Evolutionary conservation across 1,284 basidiomycete genomes (phyloP), one percentile per base, ranked within the genome.

Genomic region (Tremellales sp.): DNA sequence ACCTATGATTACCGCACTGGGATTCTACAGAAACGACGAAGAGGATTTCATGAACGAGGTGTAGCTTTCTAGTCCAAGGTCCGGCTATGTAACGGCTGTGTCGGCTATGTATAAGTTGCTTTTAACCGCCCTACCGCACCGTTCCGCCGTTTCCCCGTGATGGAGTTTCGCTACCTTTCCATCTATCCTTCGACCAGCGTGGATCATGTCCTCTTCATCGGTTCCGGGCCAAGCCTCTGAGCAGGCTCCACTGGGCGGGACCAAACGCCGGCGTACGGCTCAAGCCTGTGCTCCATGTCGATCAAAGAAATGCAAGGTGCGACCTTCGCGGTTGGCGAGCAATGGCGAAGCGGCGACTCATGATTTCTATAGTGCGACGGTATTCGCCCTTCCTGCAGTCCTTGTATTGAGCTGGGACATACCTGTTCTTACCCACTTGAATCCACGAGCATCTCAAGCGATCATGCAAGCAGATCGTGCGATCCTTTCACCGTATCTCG

Each of bases 21-120:
- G 53, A 24, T 52, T 51, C 43, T 57, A 57, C 42, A 47, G 56
- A 18, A 54, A 57, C 32, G 50, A 37, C 14, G 34, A 29, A 12
- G 56, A 57, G n/a, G 50, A 54, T 45, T 57, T 57, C 33, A 45
- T 51, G 10, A 49, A 56, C 31, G 32, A 44, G 21, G 7, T 46
- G n/a, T 50, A 42, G 32, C 18, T 34, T n/a, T n/a, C n/a, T n/a
- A n/a, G n/a, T 14, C 33, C 27, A 10, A 40, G 22, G 35, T 14
- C 10, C 10, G 35, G 9, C 10, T 37, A 19, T 10, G 21, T 19
- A 37, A n/a, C 10, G n/a, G 29, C n/a, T n/a, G n/a, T 32, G 10
- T 32, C n/a, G 29, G 29, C 29, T 32, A n/a, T 10, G 29, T 10
- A 32, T n/a, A 10, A 32, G n/a, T 10, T n/a, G n/a, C 10, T 32